Evolutionary conservation across 768 basidiomycete species (phyloP).

Genomic region (Phanerochaete sordida): DNA sequence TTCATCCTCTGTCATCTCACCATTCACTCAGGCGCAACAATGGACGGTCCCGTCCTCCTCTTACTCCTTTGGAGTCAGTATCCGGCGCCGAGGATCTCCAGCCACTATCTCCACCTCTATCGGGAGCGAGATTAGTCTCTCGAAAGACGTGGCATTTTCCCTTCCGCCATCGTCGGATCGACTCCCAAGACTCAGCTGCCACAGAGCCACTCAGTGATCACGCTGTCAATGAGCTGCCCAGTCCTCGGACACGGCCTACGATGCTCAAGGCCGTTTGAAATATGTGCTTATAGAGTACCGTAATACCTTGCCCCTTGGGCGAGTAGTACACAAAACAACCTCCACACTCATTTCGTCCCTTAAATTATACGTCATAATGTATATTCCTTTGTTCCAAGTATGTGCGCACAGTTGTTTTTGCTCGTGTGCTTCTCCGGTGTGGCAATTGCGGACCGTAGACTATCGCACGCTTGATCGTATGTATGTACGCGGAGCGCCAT

Average conservation of each 20-base stretch:
- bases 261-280: background rate
- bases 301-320: background rate
- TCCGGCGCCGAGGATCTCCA: background rate
- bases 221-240: background rate
- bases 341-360: no score
- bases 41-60: background rate
- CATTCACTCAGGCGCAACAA: background rate
- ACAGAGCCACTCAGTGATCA: background rate
- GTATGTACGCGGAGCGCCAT: no score
- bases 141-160: conserved; percentile 3
- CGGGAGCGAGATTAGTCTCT: background rate
- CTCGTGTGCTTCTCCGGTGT: no score
- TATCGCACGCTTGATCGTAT: no score
- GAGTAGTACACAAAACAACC: background rate
- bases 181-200: background rate
- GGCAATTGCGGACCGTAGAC: no score
- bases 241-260: background rate
- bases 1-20: background rate
- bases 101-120: background rate
- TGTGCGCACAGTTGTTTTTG: no score
- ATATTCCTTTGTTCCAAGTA: no score
- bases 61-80: background rate
- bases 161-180: background rate
- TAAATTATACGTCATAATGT: no score
- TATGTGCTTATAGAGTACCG: background rate